phyloP scores from a whole-genome alignment of 345 rosid genomes.

The Boechera retrofracta region DNA sequence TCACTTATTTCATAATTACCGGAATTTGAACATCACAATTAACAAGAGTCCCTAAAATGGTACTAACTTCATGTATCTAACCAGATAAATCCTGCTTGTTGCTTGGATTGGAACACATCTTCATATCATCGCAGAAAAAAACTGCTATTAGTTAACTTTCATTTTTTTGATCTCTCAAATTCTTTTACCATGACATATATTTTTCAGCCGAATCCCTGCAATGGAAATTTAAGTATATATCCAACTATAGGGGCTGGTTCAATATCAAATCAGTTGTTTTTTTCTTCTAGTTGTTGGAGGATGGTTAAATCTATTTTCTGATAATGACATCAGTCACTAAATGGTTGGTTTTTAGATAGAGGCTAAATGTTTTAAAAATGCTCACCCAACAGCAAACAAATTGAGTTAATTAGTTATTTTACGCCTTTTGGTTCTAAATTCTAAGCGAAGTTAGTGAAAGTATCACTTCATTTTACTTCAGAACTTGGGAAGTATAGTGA shows the following conservation, averaged over 20 bases:
- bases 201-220: background rate
- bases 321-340: background rate
- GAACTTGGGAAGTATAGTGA: conserved; percentile 6
- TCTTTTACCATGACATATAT: background rate
- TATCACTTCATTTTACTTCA: conserved; percentile 10
- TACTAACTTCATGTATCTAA: background rate
- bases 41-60: too few relatives aligned
- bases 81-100: conserved; percentile 1
- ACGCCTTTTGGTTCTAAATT: background rate
- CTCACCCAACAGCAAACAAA: background rate
- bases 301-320: background rate
- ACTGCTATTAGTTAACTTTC: background rate
- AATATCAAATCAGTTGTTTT: background rate
- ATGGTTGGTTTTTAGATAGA: conserved; percentile 6
- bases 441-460: background rate
- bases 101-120: background rate
- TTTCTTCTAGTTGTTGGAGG: background rate
- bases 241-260: background rate
- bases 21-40: conserved; percentile 3
- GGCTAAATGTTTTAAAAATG: conserved; percentile 4
- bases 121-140: background rate
- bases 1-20: background rate
- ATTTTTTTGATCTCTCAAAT: background rate
- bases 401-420: conserved; percentile 2
- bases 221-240: background rate